Evolutionary conservation across 805 yeast species (phyloP).

Genomic region (Barnettozyma californica): DNA sequence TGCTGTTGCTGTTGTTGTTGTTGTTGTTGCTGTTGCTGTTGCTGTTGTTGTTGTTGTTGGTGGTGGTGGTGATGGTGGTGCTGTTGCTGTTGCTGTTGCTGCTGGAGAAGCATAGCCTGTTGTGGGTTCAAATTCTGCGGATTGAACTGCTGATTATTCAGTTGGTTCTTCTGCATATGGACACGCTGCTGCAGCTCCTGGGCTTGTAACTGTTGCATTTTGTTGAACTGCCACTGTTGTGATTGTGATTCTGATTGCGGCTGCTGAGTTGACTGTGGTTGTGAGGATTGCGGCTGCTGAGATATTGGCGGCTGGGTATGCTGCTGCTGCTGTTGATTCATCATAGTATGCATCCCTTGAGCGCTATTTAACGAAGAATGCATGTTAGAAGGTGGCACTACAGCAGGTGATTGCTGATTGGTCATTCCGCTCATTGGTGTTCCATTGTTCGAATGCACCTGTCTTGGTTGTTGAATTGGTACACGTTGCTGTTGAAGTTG

Average conservation of each 20-base stretch:
- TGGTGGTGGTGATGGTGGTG: constrained; percentile 18
- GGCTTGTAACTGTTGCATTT: constrained; percentile 20
- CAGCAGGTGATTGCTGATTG: neutral
- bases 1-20: neutral
- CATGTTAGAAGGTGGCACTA: neutral
- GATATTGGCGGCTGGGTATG: neutral
- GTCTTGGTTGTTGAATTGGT: neutral
- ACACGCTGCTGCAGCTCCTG: constrained; percentile 22
- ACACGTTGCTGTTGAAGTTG: constrained; percentile 9
- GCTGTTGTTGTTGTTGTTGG: constrained; percentile 16
- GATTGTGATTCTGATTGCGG: constrained; percentile 5
- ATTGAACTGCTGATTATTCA: constrained; percentile 14
- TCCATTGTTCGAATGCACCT: neutral
- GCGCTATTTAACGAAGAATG: neutral
- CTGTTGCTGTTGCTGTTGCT: constrained; percentile 13
- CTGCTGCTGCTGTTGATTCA: constrained; percentile 3
- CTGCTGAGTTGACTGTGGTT: too few species aligned
- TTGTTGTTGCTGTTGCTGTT: constrained; percentile 8
- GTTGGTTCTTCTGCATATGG: constrained; percentile 21
- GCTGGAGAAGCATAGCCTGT: constrained; percentile 12
- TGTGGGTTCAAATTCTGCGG: constrained; percentile 9
- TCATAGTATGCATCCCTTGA: neutral
- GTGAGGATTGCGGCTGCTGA: neutral
- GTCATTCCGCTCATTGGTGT: neutral
- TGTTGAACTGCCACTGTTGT: constrained; percentile 17